A percentile compares a stretch with the other conserved stretches of the same genome.
Evolutionary conservation across 176 grass and related monocot genomes (phyloP).

Genomic region (Avena eriantha): DNA sequence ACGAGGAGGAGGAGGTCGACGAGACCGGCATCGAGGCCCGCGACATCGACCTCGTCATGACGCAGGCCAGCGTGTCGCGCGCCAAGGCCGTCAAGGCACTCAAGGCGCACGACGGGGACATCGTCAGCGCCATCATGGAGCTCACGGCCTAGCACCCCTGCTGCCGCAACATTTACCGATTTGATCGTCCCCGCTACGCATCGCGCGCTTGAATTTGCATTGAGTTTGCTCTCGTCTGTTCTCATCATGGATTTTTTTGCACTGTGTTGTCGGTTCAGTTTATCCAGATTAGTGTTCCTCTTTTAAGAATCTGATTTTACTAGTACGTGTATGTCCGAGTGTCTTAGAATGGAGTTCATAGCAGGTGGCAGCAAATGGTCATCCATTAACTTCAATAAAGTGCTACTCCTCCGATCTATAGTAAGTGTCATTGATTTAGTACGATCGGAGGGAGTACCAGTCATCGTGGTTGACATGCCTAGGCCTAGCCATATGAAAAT

Average conservation of each 20-base stretch:
- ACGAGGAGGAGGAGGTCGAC: slow-evolving; percentile 85
- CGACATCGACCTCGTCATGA: slow-evolving; percentile 97
- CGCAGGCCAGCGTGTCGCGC: slow-evolving; percentile 77
- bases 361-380: background rate
- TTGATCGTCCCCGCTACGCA: background rate
- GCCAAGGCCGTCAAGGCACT: slow-evolving; percentile 87
- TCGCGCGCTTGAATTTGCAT: background rate
- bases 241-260: background rate
- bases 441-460: background rate
- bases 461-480: background rate
- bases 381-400: background rate
- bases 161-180: background rate
- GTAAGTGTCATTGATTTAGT: too few relatives aligned
- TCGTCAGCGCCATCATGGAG: slow-evolving; percentile 92
- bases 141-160: slow-evolving; percentile 56
- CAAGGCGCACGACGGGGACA: slow-evolving; percentile 88
- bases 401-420: too few relatives aligned
- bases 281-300: background rate
- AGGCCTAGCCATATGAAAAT: background rate
- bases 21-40: slow-evolving; percentile 76
- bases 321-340: background rate
- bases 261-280: slow-evolving; percentile 1
- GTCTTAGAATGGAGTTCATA: background rate
- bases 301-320: slow-evolving; percentile 11
- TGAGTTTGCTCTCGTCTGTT: background rate